These are phyloP conservation scores for Calendula officinalis DNA, from an alignment of 129 eudicot species.

Conservation along the genomic window DNA sequence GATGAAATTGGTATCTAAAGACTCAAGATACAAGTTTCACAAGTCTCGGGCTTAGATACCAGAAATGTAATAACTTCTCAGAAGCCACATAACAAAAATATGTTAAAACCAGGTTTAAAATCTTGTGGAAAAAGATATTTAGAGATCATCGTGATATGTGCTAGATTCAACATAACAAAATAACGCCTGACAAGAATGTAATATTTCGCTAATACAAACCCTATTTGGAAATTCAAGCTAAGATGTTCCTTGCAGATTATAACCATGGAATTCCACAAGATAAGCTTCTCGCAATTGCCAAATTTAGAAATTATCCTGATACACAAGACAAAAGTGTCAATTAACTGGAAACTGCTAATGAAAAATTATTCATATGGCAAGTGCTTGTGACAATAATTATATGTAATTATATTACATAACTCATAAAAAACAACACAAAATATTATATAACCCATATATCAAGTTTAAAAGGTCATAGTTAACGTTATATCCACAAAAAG, in stretches of 20 bases:
- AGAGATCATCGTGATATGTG: conserved; percentile 19
- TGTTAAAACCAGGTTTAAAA: conserved; percentile 23
- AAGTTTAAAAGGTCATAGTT: too few relatives aligned
- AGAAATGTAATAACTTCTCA: too few relatives aligned
- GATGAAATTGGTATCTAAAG: too few relatives aligned
- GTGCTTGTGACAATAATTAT: too few relatives aligned
- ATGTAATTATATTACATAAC: too few relatives aligned
- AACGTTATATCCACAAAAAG: too few relatives aligned
- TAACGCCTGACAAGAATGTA: conserved; percentile 13
- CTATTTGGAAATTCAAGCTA: conserved; percentile 13
- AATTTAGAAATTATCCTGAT: conserved; percentile 19
- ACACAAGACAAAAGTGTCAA: background rate
- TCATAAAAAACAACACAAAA: too few relatives aligned
- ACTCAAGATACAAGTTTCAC: too few relatives aligned
- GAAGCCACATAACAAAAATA: too few relatives aligned
- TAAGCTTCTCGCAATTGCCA: conserved; percentile 17
- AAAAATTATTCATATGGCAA: too few relatives aligned
- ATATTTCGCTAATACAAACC: conserved; percentile 21
- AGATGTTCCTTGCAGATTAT: conserved; percentile 12
- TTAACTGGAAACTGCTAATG: background rate
- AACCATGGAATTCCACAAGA: conserved; percentile 11
- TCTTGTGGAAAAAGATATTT: conserved; percentile 25
- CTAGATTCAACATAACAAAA: conserved; percentile 26
- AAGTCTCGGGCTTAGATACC: too few relatives aligned
- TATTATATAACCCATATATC: too few relatives aligned